Percentiles rank a stretch among this genome's conserved stretches.
Conservation (phyloP, 2,329 filamentous ascomycete genomes). For the Thermomyces lanuginosus region DNA sequence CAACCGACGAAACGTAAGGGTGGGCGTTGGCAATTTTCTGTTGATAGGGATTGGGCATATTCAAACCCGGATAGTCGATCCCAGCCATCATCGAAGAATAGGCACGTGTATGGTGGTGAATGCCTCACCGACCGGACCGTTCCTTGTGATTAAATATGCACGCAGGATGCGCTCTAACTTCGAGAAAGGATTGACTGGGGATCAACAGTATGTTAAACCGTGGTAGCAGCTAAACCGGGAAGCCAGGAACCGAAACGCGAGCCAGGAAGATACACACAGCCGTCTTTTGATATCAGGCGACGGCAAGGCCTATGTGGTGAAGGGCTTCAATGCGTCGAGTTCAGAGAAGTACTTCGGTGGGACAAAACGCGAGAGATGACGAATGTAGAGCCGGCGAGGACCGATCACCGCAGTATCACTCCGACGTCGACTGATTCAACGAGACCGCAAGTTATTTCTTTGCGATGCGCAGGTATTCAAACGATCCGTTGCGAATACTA, state of each 20-base stretch:
- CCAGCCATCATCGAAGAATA: slow-evolving; percentile 24
- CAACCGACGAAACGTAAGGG: slow-evolving; percentile 54
- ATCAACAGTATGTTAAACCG: slow-evolving; percentile 9
- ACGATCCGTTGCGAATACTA: too few species aligned
- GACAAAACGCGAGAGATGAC: slow-evolving; percentile 3
- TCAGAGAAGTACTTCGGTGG: not conserved
- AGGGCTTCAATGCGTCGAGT: slow-evolving; percentile 13
- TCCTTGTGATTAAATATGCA: slow-evolving; percentile 3
- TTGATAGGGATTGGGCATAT: slow-evolving; percentile 21
- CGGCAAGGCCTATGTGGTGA: slow-evolving; percentile 14
- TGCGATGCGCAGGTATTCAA: not conserved
- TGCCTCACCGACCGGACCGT: slow-evolving; percentile 4
- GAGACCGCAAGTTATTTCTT: slow-evolving; percentile 1
- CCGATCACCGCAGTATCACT: not conserved
- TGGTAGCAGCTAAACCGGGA: slow-evolving; percentile 15
- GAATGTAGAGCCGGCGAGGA: not conserved
- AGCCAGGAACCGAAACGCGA: slow-evolving; percentile 17
- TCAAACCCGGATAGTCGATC: slow-evolving; percentile 30
- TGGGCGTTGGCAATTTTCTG: slow-evolving; percentile 25
- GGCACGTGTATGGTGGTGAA: slow-evolving; percentile 8
- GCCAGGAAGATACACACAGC: slow-evolving; percentile 15
- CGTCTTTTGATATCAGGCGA: slow-evolving; percentile 18
- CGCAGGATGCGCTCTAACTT: slow-evolving; percentile 1
- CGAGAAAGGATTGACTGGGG: slow-evolving; percentile 7
- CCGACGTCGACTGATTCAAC: not conserved